Base-by-base conservation (phyloP, 371 early-diverging fungal species). In the Rhizomucor pusillus region DNA sequence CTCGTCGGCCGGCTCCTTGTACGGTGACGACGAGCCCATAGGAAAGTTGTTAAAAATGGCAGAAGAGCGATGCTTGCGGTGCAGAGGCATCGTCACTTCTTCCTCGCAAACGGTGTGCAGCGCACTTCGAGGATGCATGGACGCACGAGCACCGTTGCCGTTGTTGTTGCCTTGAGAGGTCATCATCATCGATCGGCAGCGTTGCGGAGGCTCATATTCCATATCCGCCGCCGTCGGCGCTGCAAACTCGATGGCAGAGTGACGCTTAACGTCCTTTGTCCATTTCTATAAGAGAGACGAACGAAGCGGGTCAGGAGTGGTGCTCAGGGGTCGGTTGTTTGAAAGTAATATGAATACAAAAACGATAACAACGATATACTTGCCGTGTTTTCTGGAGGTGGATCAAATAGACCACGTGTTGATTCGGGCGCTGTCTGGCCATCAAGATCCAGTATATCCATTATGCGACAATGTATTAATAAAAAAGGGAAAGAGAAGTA, bases 361-460 rank as follows among this genome's bases (percentile, higher is more conserved):
- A n/a, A n/a, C n/a, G n/a, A n/a, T n/a, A n/a, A n/a, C n/a, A n/a
- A n/a, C n/a, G n/a, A n/a, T n/a, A n/a, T n/a, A n/a, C n/a, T n/a
- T n/a, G n/a, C n/a, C n/a, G n/a, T n/a, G n/a, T n/a, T n/a, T n/a
- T n/a, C n/a, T n/a, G 5, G 57, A 36, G 71, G 70, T 24, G 64
- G 49, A 60, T 70, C 78, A 60, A 77, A 77, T 10, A 77, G 46
- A 11, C 78, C 78, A 50, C 72, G 68, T 19, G 78, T 77, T 16
- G 78, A 77, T 60, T 77, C 78, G 23, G 78, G 78, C 18, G 78
- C 78, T 12, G 78, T 77, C 50, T 77, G 78, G 16, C 70, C 72
- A 47, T 76, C 65, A 37, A 76, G 43, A 59, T 66, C 75, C 45
- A 66, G 48, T 46, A 56, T 56, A 47, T 59, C 63, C 67, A 62